Conservation (phyloP, 805 yeast species). For the Komagataella mondaviorum region DNA sequence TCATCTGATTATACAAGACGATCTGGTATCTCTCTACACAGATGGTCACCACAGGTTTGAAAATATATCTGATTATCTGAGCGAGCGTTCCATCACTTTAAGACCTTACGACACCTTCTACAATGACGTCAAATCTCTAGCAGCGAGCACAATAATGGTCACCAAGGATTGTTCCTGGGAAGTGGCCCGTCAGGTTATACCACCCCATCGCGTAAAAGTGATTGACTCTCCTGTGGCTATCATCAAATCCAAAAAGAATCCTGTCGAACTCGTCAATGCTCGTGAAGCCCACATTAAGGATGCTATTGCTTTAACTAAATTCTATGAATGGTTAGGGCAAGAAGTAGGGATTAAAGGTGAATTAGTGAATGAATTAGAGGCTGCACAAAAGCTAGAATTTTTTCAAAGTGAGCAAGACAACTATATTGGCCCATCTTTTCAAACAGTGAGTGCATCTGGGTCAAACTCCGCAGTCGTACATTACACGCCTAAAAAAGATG, state of each 20-base stretch:
- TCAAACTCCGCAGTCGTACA: constrained; percentile 67
- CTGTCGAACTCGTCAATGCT: constrained; percentile 58
- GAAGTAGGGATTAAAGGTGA: constrained; percentile 27
- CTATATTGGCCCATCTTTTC: constrained; percentile 60
- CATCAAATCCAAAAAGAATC: constrained; percentile 67
- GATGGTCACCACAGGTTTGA: constrained; percentile 20
- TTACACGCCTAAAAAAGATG: constrained; percentile 52
- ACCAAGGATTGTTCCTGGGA: constrained; percentile 7
- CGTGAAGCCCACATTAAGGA: constrained; percentile 71
- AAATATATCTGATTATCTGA: constrained; percentile 24
- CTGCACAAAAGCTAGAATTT: constrained; percentile 36
- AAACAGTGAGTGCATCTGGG: constrained; percentile 67
- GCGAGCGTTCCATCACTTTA: constrained; percentile 26
- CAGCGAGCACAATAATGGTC: constrained; percentile 12
- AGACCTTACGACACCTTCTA: constrained; percentile 33
- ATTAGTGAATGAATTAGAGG: constrained; percentile 43
- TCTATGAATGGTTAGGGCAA: constrained; percentile 73
- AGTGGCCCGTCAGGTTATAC: constrained; percentile 12
- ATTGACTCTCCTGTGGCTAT: constrained; percentile 30
- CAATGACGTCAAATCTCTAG: constrained; percentile 23
- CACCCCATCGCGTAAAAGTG: constrained; percentile 27
- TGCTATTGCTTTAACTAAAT: constrained; percentile 62
- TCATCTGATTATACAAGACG: constrained; percentile 34
- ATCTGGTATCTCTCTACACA: constrained; percentile 25
- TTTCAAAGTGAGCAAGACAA: constrained; percentile 27